phyloP scores from a whole-genome alignment of 306 rosid species.

The Aeschynomene evenia region DNA sequence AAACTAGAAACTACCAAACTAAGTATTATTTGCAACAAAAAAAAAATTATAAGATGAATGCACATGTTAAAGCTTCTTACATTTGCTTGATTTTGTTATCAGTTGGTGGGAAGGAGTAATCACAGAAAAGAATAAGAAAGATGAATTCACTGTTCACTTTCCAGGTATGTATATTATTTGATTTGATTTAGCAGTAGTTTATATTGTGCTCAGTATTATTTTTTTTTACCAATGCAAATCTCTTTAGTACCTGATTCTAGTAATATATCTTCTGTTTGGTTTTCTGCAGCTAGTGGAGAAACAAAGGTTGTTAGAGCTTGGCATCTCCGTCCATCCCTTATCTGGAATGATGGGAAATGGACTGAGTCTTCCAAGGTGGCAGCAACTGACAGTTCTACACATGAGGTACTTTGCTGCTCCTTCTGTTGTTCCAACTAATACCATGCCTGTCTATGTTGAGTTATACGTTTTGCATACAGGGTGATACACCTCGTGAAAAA shows the following conservation, averaged over 20 bases:
- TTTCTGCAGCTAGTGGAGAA: slow-evolving; percentile 72
- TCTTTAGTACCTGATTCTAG: slow-evolving; percentile 2
- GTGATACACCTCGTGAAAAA: slow-evolving; percentile 82
- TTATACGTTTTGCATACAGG: slow-evolving; percentile 48
- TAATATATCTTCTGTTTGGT: slow-evolving; percentile 17
- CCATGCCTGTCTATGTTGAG: slow-evolving; percentile 28
- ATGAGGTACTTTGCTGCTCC: slow-evolving; percentile 51
- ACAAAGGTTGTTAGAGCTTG: slow-evolving; percentile 76
- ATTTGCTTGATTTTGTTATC: slow-evolving; percentile 32
- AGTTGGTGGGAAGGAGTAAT: slow-evolving; percentile 98
- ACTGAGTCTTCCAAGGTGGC: slow-evolving; percentile 50
- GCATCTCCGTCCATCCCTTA: slow-evolving; percentile 87
- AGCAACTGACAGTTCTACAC: slow-evolving; percentile 45
- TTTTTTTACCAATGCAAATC: slow-evolving; percentile 3
- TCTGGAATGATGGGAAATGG: slow-evolving; percentile 98
- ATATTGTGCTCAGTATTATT: not conserved
- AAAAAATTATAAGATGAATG: not conserved
- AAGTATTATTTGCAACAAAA: not conserved
- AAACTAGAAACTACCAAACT: no score
- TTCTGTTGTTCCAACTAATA: slow-evolving; percentile 16
- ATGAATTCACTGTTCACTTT: slow-evolving; percentile 74
- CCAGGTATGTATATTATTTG: slow-evolving; percentile 55
- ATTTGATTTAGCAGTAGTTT: not conserved
- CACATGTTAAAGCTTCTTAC: slow-evolving; percentile 12
- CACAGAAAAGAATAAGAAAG: slow-evolving; percentile 73